Conservation (phyloP, 164 flowering plant genomes). For the Aristolochia contorta region DNA sequence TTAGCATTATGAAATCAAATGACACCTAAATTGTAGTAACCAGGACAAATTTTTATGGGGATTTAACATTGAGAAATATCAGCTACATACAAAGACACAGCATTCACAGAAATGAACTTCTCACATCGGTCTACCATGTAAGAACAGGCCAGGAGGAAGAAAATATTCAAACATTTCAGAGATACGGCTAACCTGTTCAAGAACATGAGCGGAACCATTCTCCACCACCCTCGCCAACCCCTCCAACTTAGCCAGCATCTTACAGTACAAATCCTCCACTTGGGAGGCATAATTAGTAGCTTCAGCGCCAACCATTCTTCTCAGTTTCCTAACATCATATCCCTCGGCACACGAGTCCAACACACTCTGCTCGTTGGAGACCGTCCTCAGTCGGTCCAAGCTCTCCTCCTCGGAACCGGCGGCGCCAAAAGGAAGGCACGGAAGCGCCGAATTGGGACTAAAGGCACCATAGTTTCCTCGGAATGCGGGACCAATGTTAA, state of each 20-base stretch:
- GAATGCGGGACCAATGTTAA: constrained; percentile 83
- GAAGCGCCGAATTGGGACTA: constrained; percentile 51
- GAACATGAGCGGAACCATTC: constrained; percentile 43
- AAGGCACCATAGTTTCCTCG: constrained; percentile 64
- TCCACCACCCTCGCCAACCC: constrained; percentile 57
- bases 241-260: constrained; percentile 70
- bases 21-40: too few relatives aligned
- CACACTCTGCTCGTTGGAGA: constrained; percentile 32
- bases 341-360: constrained; percentile 52
- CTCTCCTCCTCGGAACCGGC: constrained; percentile 30
- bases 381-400: constrained; percentile 20
- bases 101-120: not conserved
- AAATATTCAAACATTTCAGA: not conserved
- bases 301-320: constrained; percentile 50
- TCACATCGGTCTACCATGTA: not conserved
- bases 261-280: constrained; percentile 69
- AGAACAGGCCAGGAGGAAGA: not conserved
- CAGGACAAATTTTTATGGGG: not conserved
- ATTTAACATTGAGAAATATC: not conserved
- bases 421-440: constrained; percentile 29
- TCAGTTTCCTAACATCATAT: constrained; percentile 42
- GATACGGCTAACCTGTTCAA: constrained; percentile 42
- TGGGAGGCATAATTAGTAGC: constrained; percentile 41
- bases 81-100: not conserved
- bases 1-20: too few relatives aligned